These are phyloP conservation scores for Thielaviopsis musarum DNA, from an alignment of 2,329 filamentous ascomycete genomes.

Conservation along the genomic window DNA sequence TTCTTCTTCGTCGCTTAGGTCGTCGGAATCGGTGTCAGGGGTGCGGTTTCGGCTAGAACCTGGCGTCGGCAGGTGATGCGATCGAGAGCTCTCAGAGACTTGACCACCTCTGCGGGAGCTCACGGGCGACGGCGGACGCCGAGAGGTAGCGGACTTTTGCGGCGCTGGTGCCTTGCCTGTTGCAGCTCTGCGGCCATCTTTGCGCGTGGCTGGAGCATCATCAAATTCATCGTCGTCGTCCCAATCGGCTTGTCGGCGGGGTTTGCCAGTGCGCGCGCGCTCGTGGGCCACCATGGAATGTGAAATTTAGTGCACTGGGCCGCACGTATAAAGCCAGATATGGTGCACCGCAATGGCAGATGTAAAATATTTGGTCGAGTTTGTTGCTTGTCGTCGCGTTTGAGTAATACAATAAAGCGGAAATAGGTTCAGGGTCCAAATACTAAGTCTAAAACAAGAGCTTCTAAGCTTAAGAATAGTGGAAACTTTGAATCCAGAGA, in stretches of 20 bases:
- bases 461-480: neutral
- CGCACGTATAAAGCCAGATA: neutral
- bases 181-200: neutral
- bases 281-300: neutral
- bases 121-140: constrained; percentile 7
- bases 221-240: constrained; percentile 3
- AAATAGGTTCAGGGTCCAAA: neutral
- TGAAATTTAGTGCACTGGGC: neutral
- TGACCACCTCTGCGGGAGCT: constrained; percentile 5
- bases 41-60: constrained; percentile 9
- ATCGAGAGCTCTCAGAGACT: constrained; percentile 7
- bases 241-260: constrained; percentile 1
- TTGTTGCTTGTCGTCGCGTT: neutral
- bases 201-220: constrained; percentile 1
- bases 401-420: neutral
- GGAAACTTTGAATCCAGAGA: neutral
- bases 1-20: neutral
- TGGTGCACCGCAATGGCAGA: neutral
- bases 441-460: neutral
- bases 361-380: neutral
- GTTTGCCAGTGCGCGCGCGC: neutral
- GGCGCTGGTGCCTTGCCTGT: neutral
- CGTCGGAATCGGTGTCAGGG: constrained; percentile 7
- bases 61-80: constrained; percentile 8
- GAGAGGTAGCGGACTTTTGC: neutral